Conservation (phyloP, 2,329 filamentous ascomycete genomes). For the Thielaviopsis euricoi region DNA sequence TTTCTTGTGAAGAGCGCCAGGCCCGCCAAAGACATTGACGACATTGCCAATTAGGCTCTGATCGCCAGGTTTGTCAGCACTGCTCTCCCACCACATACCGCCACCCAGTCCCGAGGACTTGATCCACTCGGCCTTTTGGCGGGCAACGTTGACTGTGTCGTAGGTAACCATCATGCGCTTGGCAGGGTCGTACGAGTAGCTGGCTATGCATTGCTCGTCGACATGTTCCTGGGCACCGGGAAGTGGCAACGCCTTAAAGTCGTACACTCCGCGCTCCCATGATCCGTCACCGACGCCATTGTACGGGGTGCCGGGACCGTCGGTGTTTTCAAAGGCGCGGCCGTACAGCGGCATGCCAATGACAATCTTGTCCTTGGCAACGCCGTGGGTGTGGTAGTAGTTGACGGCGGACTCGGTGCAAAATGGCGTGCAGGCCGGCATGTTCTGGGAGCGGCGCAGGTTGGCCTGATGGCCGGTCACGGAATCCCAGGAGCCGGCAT, state of each 20-base stretch:
- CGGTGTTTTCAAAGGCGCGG: slow-evolving; percentile 64
- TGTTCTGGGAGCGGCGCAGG: slow-evolving; percentile 40
- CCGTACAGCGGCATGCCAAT: slow-evolving; percentile 89
- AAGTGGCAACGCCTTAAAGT: slow-evolving; percentile 72
- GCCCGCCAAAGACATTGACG: slow-evolving; percentile 41
- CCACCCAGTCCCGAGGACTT: slow-evolving; percentile 53
- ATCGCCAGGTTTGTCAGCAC: slow-evolving; percentile 50
- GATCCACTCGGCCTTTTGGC: slow-evolving; percentile 57
- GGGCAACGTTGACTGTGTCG: slow-evolving; percentile 52
- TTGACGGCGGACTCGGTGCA: slow-evolving; percentile 54
- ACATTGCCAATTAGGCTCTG: slow-evolving; percentile 54
- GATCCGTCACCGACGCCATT: slow-evolving; percentile 59
- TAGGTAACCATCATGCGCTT: slow-evolving; percentile 60
- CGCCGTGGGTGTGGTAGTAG: slow-evolving; percentile 49
- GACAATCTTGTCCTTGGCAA: slow-evolving; percentile 58
- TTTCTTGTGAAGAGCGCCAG: slow-evolving; percentile 29
- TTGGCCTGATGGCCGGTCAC: slow-evolving; percentile 66
- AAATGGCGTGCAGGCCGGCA: slow-evolving; percentile 58
- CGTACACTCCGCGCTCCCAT: slow-evolving; percentile 75
- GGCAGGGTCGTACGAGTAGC: slow-evolving; percentile 56
- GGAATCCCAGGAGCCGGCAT: slow-evolving; percentile 64
- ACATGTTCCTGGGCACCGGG: slow-evolving; percentile 45
- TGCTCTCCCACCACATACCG: slow-evolving; percentile 97
- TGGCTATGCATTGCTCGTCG: slow-evolving; percentile 50
- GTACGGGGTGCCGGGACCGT: slow-evolving; percentile 54